Conservation (phyloP, 805 yeast genomes). For the Wickerhamiella qilinensis region DNA sequence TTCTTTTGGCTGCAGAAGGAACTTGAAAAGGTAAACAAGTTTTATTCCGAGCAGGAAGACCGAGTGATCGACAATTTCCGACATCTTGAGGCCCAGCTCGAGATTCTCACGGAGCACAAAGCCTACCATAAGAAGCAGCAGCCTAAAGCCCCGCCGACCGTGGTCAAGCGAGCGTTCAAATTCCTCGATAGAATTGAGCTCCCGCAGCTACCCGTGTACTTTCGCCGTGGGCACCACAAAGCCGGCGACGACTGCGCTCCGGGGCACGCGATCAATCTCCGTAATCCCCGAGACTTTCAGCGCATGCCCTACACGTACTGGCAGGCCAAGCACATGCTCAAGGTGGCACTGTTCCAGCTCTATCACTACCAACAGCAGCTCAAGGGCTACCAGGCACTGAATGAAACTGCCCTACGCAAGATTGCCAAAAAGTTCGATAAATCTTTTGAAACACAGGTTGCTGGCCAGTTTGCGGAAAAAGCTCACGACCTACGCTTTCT, state of each 20-base stretch:
- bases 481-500: constrained; percentile 44
- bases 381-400: constrained; percentile 55
- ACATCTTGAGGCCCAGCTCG: constrained; percentile 49
- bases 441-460: constrained; percentile 29
- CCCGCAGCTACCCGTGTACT: constrained; percentile 9
- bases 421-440: constrained; percentile 86
- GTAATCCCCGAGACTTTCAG: constrained; percentile 32
- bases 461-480: constrained; percentile 36
- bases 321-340: constrained; percentile 50
- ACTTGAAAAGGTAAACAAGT: constrained; percentile 40
- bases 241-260: not conserved
- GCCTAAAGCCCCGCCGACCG: not conserved
- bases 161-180: not conserved
- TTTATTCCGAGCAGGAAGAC: constrained; percentile 44
- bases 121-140: not conserved
- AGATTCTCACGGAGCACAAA: constrained; percentile 41
- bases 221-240: not conserved
- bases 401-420: constrained; percentile 79
- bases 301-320: constrained; percentile 34
- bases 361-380: constrained; percentile 59
- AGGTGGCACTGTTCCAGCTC: constrained; percentile 52
- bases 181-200: constrained; percentile 8
- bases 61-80: constrained; percentile 44
- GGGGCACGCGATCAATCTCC: not conserved
- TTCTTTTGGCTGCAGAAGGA: constrained; percentile 52